These are phyloP conservation scores for Penicillium italicum DNA, from an alignment of 2,329 filamentous ascomycete species.

Conservation along the genomic window DNA sequence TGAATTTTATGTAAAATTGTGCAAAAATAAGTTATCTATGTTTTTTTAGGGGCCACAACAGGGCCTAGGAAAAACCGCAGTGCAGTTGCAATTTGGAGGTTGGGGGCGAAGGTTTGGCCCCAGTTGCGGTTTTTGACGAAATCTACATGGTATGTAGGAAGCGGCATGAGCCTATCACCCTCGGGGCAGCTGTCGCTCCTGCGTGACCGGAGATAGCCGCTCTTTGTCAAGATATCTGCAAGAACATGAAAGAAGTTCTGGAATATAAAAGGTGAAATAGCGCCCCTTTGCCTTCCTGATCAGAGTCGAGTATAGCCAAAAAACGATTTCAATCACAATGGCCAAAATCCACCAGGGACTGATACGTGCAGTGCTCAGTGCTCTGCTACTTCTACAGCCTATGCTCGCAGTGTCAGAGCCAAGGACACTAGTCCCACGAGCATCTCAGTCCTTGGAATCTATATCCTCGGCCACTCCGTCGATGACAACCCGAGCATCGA, in stretches of 20 bases:
- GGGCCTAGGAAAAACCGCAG: too few relatives aligned
- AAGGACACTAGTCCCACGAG: background rate
- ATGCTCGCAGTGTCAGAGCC: background rate
- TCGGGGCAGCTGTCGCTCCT: background rate
- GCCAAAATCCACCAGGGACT: background rate
- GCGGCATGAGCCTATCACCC: slow-evolving; percentile 1
- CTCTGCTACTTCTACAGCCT: slow-evolving; percentile 2
- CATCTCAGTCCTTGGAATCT: slow-evolving; percentile 1
- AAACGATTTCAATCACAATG: slow-evolving; percentile 7
- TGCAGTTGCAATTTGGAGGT: too few relatives aligned
- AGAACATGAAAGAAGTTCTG: background rate
- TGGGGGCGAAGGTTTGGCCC: too few relatives aligned
- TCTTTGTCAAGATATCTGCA: background rate
- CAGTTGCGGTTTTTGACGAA: too few relatives aligned
- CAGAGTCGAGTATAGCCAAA: background rate
- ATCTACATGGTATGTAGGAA: too few relatives aligned
- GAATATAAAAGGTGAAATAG: background rate
- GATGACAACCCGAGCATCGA: slow-evolving; percentile 1
- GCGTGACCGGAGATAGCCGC: slow-evolving; percentile 6
- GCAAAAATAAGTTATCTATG: too few relatives aligned
- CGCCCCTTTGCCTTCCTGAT: background rate
- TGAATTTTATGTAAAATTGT: too few relatives aligned
- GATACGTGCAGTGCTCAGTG: slow-evolving; percentile 5
- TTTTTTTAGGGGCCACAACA: too few relatives aligned
- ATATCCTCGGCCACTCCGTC: slow-evolving; percentile 8